A percentile compares a stretch with the other conserved stretches of the same genome.
Conservation (phyloP, 2,329 filamentous ascomycete genomes). For the Aureobasidium leucospermi region DNA sequence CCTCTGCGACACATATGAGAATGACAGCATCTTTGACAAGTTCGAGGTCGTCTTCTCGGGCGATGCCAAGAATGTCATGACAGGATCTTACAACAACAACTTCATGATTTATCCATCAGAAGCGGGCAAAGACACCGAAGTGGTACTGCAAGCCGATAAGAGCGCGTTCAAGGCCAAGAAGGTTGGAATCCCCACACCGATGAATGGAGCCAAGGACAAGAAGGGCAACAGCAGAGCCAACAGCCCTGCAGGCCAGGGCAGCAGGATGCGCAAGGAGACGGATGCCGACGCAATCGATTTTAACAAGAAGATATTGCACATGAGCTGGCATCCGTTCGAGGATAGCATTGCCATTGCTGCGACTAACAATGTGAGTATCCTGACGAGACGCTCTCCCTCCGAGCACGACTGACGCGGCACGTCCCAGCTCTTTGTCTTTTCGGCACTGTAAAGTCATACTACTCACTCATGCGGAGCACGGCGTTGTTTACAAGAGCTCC, state of each 20-base stretch:
- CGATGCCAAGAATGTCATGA: constrained; percentile 98
- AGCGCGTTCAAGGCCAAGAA: constrained; percentile 99
- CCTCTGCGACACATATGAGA: constrained; percentile 97
- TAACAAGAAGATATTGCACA: constrained; percentile 99
- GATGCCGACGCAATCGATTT: constrained; percentile 99
- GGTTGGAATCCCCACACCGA: constrained; percentile 93
- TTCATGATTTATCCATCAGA: constrained; percentile 99
- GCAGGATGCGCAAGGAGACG: constrained; percentile 97
- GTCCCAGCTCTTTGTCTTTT: constrained; percentile 49
- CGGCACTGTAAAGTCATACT: constrained; percentile 37
- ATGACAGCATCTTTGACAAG: constrained; percentile 99
- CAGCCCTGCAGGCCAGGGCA: constrained; percentile 80
- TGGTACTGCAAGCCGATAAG: constrained; percentile 96
- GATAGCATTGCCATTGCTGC: constrained; percentile 99
- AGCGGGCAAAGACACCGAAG: constrained; percentile 90
- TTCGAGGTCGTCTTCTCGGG: constrained; percentile 99
- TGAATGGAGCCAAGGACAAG: constrained; percentile 62
- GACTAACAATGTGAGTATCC: constrained; percentile 84
- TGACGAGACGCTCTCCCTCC: not conserved
- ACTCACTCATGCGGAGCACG: not conserved
- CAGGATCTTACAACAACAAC: constrained; percentile 99
- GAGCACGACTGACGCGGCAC: constrained; percentile 13
- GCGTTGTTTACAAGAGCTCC: not conserved
- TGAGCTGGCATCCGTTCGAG: constrained; percentile 99
- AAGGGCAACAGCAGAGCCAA: constrained; percentile 82